These are phyloP conservation scores for Desmodesmus armatus DNA, from an alignment of 139 green algal species.

Conservation along the genomic window DNA sequence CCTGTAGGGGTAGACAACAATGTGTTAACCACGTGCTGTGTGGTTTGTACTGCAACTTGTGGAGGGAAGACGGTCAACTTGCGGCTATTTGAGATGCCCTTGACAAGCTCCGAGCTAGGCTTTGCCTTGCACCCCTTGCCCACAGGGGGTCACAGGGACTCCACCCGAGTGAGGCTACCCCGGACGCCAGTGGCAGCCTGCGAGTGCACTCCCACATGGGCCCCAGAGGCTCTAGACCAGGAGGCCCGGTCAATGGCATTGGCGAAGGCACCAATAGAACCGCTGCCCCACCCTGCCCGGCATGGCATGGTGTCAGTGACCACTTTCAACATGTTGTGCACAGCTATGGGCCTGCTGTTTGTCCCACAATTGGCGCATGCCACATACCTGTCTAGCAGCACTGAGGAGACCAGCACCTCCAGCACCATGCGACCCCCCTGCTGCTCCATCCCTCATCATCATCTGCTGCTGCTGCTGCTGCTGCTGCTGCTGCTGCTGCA, in stretches of 20 bases:
- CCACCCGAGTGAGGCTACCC: no score
- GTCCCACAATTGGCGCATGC: not conserved
- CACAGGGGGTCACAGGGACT: not conserved
- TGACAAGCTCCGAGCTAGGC: not conserved
- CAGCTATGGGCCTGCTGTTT: not conserved
- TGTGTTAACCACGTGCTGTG: not conserved
- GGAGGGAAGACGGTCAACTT: not conserved
- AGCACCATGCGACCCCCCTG: not conserved
- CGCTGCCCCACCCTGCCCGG: not conserved
- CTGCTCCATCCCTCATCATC: not conserved
- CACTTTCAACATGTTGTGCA: no score
- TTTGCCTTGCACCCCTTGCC: not conserved
- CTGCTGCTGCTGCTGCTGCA: conserved; percentile 16
- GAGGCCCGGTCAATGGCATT: not conserved
- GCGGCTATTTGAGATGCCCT: not conserved
- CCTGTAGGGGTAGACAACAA: not conserved
- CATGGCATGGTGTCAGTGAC: no score
- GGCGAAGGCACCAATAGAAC: not conserved
- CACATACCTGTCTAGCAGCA: not conserved
- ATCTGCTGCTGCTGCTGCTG: not conserved
- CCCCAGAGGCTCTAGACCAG: no score
- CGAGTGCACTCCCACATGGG: no score
- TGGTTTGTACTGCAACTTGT: not conserved
- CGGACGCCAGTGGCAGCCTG: no score
- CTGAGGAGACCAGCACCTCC: not conserved